phyloP scores from a whole-genome alignment of 2,329 filamentous ascomycete species.

The Beauveria rudraprayagi region DNA sequence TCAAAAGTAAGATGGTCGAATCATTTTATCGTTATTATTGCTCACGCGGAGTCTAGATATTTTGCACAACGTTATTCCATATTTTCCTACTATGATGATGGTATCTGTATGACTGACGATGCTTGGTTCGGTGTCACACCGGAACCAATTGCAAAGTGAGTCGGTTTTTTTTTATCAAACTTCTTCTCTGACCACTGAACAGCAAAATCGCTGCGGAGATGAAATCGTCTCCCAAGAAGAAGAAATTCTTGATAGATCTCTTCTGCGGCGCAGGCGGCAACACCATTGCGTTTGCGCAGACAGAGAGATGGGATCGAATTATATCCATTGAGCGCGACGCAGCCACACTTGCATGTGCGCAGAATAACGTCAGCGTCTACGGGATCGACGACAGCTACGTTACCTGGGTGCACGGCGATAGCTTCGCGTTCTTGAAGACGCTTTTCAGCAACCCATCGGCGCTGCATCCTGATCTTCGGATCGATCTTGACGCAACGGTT shows the following conservation, averaged over 20 bases:
- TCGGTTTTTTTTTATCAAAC: constrained; percentile 11
- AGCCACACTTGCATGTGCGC: constrained; percentile 75
- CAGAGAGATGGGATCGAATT: constrained; percentile 69
- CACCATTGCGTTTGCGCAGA: constrained; percentile 84
- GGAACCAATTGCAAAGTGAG: constrained; percentile 77
- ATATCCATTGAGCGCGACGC: constrained; percentile 84
- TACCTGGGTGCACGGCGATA: constrained; percentile 81
- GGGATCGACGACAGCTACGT: constrained; percentile 65
- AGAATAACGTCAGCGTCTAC: constrained; percentile 84
- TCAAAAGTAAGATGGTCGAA: constrained; percentile 54
- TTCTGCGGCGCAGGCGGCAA: constrained; percentile 94
- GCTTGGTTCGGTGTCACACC: constrained; percentile 97
- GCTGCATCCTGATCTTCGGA: constrained; percentile 31
- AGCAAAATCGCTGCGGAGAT: constrained; percentile 73
- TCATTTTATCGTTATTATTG: neutral
- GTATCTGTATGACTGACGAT: constrained; percentile 83
- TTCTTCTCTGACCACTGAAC: constrained; percentile 16
- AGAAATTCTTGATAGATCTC: constrained; percentile 69
- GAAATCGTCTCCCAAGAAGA: constrained; percentile 42
- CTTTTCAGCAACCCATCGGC: constrained; percentile 28
- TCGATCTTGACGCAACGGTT: constrained; percentile 35
- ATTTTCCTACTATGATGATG: constrained; percentile 80
- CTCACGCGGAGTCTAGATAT: constrained; percentile 51
- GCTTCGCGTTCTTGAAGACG: constrained; percentile 62
- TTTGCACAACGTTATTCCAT: constrained; percentile 84